Evolutionary conservation across 1,284 basidiomycete species (phyloP).

Genomic region (Cutaneotrichosporon daszewskae): DNA sequence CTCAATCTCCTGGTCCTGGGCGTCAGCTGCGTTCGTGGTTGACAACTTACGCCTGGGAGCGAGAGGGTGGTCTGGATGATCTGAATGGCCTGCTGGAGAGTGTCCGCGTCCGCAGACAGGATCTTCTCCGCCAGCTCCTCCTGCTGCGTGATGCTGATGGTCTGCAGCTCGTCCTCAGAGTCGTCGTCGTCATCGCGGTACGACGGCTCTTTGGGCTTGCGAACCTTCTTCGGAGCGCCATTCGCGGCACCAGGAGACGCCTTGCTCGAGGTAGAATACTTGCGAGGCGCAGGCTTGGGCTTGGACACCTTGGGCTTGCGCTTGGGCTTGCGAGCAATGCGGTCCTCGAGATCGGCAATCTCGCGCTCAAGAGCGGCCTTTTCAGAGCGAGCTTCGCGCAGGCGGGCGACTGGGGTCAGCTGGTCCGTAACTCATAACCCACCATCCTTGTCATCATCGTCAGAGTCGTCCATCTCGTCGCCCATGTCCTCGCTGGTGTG

Average conservation of each 20-base stretch:
- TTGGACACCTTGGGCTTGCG: slow-evolving; percentile 13
- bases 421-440: slow-evolving; percentile 17
- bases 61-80: slow-evolving; percentile 88
- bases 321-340: slow-evolving; percentile 22
- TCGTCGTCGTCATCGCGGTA: slow-evolving; percentile 48
- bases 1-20: slow-evolving; percentile 91
- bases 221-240: slow-evolving; percentile 34
- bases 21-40: slow-evolving; percentile 2
- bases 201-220: slow-evolving; percentile 33
- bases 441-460: slow-evolving; percentile 48
- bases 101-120: slow-evolving; percentile 65
- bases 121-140: slow-evolving; percentile 93
- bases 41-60: slow-evolving; percentile 72
- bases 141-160: slow-evolving; percentile 84
- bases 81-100: slow-evolving; percentile 75
- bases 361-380: slow-evolving; percentile 19
- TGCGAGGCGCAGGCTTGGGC: slow-evolving; percentile 37
- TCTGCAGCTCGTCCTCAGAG: slow-evolving; percentile 32
- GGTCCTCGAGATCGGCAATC: slow-evolving; percentile 30
- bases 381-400: slow-evolving; percentile 17
- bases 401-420: slow-evolving; percentile 8
- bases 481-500: slow-evolving; percentile 54
- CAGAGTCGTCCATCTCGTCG: slow-evolving; percentile 50
- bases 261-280: slow-evolving; percentile 33
- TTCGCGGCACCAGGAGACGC: slow-evolving; percentile 29